Evolutionary conservation across 164 flowering plant species (phyloP).

Genomic region (Pachysandra terminalis): DNA sequence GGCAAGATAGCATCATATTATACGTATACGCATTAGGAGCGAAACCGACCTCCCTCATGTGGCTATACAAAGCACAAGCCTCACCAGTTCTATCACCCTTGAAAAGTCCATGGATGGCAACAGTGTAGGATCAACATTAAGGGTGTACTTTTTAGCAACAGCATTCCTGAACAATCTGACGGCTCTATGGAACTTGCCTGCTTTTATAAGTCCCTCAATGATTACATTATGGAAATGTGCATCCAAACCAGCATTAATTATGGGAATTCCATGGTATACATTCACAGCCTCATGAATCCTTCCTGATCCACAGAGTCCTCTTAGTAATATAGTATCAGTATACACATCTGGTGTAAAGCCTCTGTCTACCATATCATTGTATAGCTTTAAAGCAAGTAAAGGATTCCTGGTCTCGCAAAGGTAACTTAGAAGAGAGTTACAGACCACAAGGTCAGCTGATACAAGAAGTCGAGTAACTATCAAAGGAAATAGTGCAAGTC

Average conservation of each 20-base stretch:
- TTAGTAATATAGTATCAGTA: slow-evolving; percentile 45
- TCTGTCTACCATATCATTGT: slow-evolving; percentile 36
- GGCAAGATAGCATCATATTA: slow-evolving; percentile 38
- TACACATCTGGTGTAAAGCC: slow-evolving; percentile 49
- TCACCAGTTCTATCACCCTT: slow-evolving; percentile 39
- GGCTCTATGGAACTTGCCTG: slow-evolving; percentile 35
- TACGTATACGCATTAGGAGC: slow-evolving; percentile 39
- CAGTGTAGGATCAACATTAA: slow-evolving; percentile 53
- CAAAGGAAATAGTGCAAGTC: slow-evolving; percentile 30
- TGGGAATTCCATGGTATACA: slow-evolving; percentile 43
- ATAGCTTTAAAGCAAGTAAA: slow-evolving; percentile 38
- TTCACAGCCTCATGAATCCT: slow-evolving; percentile 39
- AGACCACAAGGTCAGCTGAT: slow-evolving; percentile 43
- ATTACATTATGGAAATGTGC: slow-evolving; percentile 50
- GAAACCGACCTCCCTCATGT: slow-evolving; percentile 53
- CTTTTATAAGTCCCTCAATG: slow-evolving; percentile 42
- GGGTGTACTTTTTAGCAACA: slow-evolving; percentile 22
- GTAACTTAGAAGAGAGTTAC: slow-evolving; percentile 47
- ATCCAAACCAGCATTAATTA: slow-evolving; percentile 32
- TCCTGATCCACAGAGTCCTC: slow-evolving; percentile 46
- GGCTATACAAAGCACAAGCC: slow-evolving; percentile 36
- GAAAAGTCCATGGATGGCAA: slow-evolving; percentile 50
- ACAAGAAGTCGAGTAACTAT: slow-evolving; percentile 22
- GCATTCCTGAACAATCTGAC: slow-evolving; percentile 42
- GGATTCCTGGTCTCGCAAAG: slow-evolving; percentile 46